phyloP scores from a whole-genome alignment of 495 filamentous ascomycete species.

The Lepidopterella palustris region DNA sequence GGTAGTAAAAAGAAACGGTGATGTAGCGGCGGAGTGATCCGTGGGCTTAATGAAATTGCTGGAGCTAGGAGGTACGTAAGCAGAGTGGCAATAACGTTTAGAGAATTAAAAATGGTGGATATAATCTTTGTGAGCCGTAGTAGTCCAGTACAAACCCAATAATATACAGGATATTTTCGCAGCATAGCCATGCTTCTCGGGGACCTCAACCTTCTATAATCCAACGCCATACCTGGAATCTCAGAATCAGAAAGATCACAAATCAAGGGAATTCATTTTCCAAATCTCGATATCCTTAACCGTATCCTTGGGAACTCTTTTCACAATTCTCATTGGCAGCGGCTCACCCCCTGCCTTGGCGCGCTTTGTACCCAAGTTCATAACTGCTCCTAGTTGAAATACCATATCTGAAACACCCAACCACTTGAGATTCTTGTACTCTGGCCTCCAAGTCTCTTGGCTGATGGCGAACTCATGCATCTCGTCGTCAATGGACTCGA shows the following conservation, averaged over 20 bases:
- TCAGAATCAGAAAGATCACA: background rate
- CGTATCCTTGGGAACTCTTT: conserved; percentile 10
- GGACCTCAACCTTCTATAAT: background rate
- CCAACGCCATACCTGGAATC: background rate
- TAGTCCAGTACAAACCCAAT: background rate
- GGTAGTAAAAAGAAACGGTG: too few species aligned
- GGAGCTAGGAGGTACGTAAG: too few species aligned
- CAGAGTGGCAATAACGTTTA: background rate
- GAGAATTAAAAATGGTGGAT: too few species aligned
- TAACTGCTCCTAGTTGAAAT: conserved; percentile 28
- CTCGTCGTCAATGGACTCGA: conserved; percentile 23
- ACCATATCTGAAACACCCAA: conserved; percentile 30
- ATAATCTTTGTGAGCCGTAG: background rate
- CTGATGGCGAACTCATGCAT: conserved; percentile 27
- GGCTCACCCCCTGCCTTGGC: conserved; percentile 9
- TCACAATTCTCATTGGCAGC: conserved; percentile 23
- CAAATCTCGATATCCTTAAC: conserved; percentile 33
- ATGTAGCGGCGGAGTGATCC: too few species aligned
- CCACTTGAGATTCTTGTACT: conserved; percentile 28
- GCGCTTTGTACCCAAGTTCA: conserved; percentile 1
- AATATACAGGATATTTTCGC: background rate
- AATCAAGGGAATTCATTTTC: conserved; percentile 21
- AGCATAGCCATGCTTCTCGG: background rate
- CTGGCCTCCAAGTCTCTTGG: conserved; percentile 18
- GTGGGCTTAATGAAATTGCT: too few species aligned